phyloP scores from a whole-genome alignment of 768 basidiomycete genomes.

The Obba rivulosa region DNA sequence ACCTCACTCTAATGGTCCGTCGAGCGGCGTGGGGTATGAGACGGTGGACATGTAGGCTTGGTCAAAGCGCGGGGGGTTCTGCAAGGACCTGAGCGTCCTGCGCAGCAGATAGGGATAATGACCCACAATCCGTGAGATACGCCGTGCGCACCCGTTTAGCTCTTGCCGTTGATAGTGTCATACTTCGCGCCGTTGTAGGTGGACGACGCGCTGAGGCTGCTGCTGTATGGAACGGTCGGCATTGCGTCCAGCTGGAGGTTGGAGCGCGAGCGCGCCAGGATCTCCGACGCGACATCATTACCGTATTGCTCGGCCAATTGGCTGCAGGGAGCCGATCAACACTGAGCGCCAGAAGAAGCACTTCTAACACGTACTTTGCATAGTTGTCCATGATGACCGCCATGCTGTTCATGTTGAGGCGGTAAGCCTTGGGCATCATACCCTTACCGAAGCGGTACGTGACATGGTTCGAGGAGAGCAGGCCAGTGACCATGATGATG shows the following conservation, averaged over 20 bases:
- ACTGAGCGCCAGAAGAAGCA: not conserved
- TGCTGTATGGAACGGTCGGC: slow-evolving; percentile 25
- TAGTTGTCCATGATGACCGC: slow-evolving; percentile 84
- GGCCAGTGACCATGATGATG: slow-evolving; percentile 50
- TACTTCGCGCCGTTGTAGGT: slow-evolving; percentile 16
- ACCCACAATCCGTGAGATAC: too few species aligned
- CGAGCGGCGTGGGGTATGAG: too few species aligned
- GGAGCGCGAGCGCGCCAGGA: slow-evolving; percentile 51
- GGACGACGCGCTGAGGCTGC: slow-evolving; percentile 8
- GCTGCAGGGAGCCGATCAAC: slow-evolving; percentile 27
- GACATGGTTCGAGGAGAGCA: slow-evolving; percentile 79
- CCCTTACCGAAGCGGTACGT: slow-evolving; percentile 87
- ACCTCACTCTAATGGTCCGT: too few species aligned
- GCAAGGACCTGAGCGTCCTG: too few species aligned
- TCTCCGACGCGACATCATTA: slow-evolving; percentile 53
- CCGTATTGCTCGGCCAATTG: slow-evolving; percentile 76
- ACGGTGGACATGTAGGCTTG: too few species aligned
- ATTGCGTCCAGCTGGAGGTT: slow-evolving; percentile 37
- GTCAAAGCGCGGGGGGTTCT: too few species aligned
- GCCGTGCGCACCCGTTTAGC: not conserved
- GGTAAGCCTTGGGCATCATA: slow-evolving; percentile 81
- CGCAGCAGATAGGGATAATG: too few species aligned
- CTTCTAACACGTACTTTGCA: slow-evolving; percentile 48
- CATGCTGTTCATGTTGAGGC: slow-evolving; percentile 68
- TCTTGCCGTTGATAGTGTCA: slow-evolving; percentile 10